A percentile compares a stretch with the other conserved stretches of the same genome.
phyloP scores from a whole-genome alignment of 176 grass and related monocot species.

The Avena eriantha region DNA sequence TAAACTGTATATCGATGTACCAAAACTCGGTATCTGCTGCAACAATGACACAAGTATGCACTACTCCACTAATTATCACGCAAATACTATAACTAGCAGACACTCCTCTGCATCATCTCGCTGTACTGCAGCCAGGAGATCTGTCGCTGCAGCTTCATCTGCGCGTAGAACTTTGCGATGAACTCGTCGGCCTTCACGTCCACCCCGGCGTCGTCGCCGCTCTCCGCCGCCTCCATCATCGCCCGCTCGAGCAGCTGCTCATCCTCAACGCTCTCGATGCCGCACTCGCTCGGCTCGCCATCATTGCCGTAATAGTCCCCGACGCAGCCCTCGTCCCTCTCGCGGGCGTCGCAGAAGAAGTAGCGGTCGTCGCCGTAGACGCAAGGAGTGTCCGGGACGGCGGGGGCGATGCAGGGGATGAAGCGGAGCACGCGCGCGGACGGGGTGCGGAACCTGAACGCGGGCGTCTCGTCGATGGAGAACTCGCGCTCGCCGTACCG shows the following conservation, averaged over 20 bases:
- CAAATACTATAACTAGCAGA: conserved; percentile 14
- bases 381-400: conserved; percentile 47
- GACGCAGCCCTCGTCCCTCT: not conserved
- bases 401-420: conserved; percentile 71
- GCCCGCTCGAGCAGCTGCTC: conserved; percentile 40
- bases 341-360: conserved; percentile 37
- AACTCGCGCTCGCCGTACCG: conserved; percentile 71
- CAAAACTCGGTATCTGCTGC: no score
- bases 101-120: conserved; percentile 76
- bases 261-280: not conserved
- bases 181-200: conserved; percentile 87
- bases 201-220: conserved; percentile 51
- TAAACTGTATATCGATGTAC: no score
- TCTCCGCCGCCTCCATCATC: conserved; percentile 27
- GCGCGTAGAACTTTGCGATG: conserved; percentile 74
- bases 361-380: conserved; percentile 53
- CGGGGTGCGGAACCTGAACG: conserved; percentile 70
- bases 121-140: conserved; percentile 68
- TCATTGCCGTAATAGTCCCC: not conserved
- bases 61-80: no score
- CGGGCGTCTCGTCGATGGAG: conserved; percentile 88
- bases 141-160: conserved; percentile 84
- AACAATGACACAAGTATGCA: no score
- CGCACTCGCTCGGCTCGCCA: not conserved
- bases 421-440: conserved; percentile 62